Base-by-base conservation (phyloP, 202 grass and related monocot species). In the Setaria viridis region DNA sequence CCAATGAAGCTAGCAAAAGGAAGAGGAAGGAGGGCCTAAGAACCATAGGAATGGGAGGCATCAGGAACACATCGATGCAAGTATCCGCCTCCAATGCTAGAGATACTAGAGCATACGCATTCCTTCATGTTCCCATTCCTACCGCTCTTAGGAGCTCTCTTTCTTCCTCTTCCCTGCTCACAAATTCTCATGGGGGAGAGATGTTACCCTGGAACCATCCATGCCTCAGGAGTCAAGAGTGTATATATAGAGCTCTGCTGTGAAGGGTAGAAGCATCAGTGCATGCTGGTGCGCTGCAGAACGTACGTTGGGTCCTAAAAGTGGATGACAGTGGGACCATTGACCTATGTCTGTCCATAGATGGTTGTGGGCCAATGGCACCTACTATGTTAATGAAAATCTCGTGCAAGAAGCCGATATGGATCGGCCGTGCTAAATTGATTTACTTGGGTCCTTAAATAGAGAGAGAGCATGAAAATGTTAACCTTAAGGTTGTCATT, bases 21-120 rank as follows among this genome's bases (percentile, higher is more conserved):
- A 79, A 88, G 49, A 54, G 74, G 74, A 88, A 79, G 80, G 74
- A 88, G 35, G 4, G 73, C 39, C 65, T 21, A 37, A 79, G 80
- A 88, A 79, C 57, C 62, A 72, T 84, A 88, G 80, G 74, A 83
- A 88, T 79, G 47, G 37, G 79, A 81, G 80, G 80, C 80, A 71
- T 82, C 80, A 82, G 66, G 51, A 82, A 71, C 21, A 12, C 37
- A 4, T 10, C 65, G 41, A 56, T 30, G 53, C 9, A 19, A 57
- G 57, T 58, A 1, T 33, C n/a, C 4, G 2, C 19, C 80, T 71
- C 80, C 51, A 59, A 19, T 57, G 1, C 11, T 20, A 71, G 14
- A 59, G 80, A 82, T 59, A 71, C 10, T 20, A 46, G 6, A 29
- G 7, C 51, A 46, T 4, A 29, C 7, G 14, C 53, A 11, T 82